phyloP scores from a whole-genome alignment of 2,329 filamentous ascomycete species.

The Erysiphe neolycopersici region DNA sequence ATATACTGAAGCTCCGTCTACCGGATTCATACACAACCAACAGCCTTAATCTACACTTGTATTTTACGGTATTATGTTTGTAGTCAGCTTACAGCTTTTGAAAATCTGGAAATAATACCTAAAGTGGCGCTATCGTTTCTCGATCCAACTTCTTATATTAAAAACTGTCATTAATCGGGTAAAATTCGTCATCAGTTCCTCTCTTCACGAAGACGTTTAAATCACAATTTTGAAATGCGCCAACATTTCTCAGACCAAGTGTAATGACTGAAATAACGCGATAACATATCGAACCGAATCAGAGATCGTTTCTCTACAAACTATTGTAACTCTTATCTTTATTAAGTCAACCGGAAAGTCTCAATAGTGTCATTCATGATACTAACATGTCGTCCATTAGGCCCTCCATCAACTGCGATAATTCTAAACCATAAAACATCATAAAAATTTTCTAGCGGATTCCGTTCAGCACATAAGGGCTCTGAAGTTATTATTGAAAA shows the following conservation, averaged over 20 bases:
- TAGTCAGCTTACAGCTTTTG: background rate
- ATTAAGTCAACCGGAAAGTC: background rate
- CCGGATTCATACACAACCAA: background rate
- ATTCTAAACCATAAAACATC: constrained; percentile 34
- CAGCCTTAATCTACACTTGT: background rate
- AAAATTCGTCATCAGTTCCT: constrained; percentile 5
- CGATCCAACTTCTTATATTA: background rate
- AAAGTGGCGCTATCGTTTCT: constrained; percentile 1
- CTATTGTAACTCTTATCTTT: constrained; percentile 3
- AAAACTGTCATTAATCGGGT: constrained; percentile 7
- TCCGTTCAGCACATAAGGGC: constrained; percentile 27
- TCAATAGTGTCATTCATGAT: background rate
- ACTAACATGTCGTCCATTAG: constrained; percentile 14
- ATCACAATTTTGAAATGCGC: constrained; percentile 10
- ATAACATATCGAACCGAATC: constrained; percentile 6
- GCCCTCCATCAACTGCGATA: constrained; percentile 28
- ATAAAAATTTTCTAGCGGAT: constrained; percentile 40
- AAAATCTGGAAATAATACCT: background rate
- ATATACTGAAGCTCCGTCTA: background rate
- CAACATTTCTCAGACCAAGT: constrained; percentile 4
- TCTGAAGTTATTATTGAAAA: constrained; percentile 16
- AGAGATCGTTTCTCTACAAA: constrained; percentile 5
- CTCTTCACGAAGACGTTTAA: background rate
- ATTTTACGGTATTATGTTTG: background rate
- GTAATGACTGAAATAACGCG: constrained; percentile 2